Conservation (phyloP, 2,329 filamentous ascomycete species). For the Emmonsiellopsis sp. region DNA sequence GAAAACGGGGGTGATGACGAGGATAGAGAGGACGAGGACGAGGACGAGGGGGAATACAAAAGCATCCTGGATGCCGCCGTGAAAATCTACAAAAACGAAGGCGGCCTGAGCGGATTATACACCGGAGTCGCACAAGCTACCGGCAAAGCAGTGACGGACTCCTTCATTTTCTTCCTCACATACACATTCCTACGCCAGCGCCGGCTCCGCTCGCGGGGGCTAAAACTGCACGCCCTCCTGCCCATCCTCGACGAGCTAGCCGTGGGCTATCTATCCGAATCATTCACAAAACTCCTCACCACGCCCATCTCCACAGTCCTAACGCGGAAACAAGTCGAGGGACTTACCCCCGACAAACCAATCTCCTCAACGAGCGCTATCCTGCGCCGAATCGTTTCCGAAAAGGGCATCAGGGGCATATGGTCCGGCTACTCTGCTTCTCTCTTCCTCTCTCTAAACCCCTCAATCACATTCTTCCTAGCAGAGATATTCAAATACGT, state of each 20-base stretch:
- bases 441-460: conserved; percentile 73
- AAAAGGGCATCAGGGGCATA: conserved; percentile 66
- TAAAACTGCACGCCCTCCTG: conserved; percentile 32
- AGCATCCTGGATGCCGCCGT: conserved; percentile 59
- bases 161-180: conserved; percentile 78
- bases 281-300: conserved; percentile 65
- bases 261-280: conserved; percentile 62
- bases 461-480: conserved; percentile 75
- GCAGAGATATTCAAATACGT: conserved; percentile 61
- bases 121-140: conserved; percentile 56
- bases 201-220: conserved; percentile 30
- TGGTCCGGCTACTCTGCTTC: conserved; percentile 84
- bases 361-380: conserved; percentile 46
- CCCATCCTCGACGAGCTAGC: conserved; percentile 63
- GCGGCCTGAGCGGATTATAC: conserved; percentile 63
- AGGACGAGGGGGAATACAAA: conserved; percentile 46
- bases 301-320: conserved; percentile 77
- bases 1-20: conserved; percentile 25
- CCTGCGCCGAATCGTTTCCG: conserved; percentile 52
- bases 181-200: conserved; percentile 52
- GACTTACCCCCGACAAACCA: conserved; percentile 22
- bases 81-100: conserved; percentile 63
- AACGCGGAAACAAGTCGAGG: conserved; percentile 67
- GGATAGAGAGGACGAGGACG: conserved; percentile 23
- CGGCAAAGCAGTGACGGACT: conserved; percentile 61